Base-by-base conservation (phyloP, 345 rosid species). In the Trapa incisa region DNA sequence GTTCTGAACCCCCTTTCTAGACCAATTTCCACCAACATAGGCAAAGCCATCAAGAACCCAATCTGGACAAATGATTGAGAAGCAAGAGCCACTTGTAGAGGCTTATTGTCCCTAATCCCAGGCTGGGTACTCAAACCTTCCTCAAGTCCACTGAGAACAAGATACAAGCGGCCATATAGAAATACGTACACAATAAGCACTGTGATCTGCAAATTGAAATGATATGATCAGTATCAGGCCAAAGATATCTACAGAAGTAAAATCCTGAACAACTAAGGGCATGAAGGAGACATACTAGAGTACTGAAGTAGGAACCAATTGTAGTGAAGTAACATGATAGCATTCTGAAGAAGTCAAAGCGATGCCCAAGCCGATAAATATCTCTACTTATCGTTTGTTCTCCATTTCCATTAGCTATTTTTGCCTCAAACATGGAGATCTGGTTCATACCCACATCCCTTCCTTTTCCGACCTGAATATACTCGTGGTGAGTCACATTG, bases 21-120 rank as follows among this genome's bases (percentile, higher is more conserved):
- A 56, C 93, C 90, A 71, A 87, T 87, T 73, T 87, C 89, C 93
- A 83, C 85, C 81, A 87, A 69, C 88, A 83, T 87, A 54, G 89
- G 90, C 63, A 87, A 67, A 43, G 86, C 85, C 84, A 81, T 73
- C 58, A 87, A 63, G 14, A 87, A 72, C 22, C 93, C 93, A 76
- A 87, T 79, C 68, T 85, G 93, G 72, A 87, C 86, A 67, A 87
- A 60, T 64, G 89, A 87, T 73, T 85, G 92, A 39, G 92, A 80
- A 81, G 83, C 86, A 68, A 87, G 82, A 67, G 85, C 89, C 67
- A 77, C 82, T 76, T 84, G 79, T 65, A 87, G 86, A 69, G 86
- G 72, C 71, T 68, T 74, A 70, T 84, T 83, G 70, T 79, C 81
- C 68, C 80, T 36, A 11, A 82, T 70, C 43, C 73, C 81, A 52